Evolutionary conservation across 2,329 filamentous ascomycete genomes (phyloP), one percentile per base, ranked within the genome.

Genomic region (Paraphoma chrysanthemicola): DNA sequence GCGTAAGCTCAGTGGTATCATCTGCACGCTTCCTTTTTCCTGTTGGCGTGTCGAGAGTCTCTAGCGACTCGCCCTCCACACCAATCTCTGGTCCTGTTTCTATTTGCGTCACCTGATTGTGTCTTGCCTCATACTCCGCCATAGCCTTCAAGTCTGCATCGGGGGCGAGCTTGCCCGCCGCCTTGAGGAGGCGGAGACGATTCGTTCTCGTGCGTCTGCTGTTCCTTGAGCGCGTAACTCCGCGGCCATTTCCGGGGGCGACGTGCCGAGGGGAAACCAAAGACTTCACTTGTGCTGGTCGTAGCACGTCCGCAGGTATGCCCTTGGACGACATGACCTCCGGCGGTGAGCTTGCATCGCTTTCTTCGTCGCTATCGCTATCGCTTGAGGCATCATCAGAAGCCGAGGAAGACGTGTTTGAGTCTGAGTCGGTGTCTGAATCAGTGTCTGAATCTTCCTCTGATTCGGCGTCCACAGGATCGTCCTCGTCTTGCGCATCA

Each of bases 161-260:
- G 28, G 75, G 60, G 17, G 80, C 80, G 8, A 90, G 72, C 11
- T 82, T 68, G 1, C 84, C 85, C n/a, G 80, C 72, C 16, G 79
- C 71, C 63, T 88, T 86, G 7, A 89, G 76, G 53, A 80, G 78
- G 4, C 76, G 74, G 10, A 89, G 74, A 54, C 78, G 77, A 54
- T 82, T 82, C 39, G 78, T 73, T 50, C 82, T 74, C 53, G 81
- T 82, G 41, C 81, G 80, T 39, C 88, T 80, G 30, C 75, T 67
- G 61, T 90, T 90, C 57, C 86, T 83, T 23, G 76, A 75, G 48
- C 81, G 81, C 0, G 88, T 90, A 16, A 70, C 64, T 18, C 68
- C 62, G 31, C 78, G 79, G 14, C 88, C 87, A 56, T 80, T 51
- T 4, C 81, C 80, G 43, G 85, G 83, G 48, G 81, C 71, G n/a